Evolutionary conservation across 176 grass and related monocot species (phyloP), one percentile per base, ranked within the genome.

Genomic region (Puya raimondii): DNA sequence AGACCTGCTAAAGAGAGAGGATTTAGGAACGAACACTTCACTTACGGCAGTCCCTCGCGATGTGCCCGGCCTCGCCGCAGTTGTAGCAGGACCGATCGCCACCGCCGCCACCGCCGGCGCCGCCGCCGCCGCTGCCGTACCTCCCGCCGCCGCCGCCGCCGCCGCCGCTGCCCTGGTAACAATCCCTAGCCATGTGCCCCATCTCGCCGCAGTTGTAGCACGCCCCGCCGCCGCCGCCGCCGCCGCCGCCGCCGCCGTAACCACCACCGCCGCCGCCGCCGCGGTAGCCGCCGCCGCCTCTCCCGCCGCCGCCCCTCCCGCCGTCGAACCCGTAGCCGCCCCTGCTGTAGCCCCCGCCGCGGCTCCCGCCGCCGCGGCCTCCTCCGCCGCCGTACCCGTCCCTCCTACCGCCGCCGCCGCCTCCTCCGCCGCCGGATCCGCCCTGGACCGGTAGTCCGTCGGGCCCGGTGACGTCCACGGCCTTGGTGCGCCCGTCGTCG

Each of bases 391-490:
- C 83, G 47, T 79, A 82, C 1, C 81, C 75, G 48, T 47, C 82
- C 3, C 85, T 73, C 0, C 83, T 70, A 0, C 80, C 85, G 3
- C 76, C 82, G 0, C 88, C 81, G 0, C 88, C 80, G 1, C 76
- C 48, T 0, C 72, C 79, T 1, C 76, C 48, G 0, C 72, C 79
- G 25, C 70, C 73, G 73, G 51, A 57, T 11, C 59, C 72, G 9
- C 89, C 93, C 64, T 82, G 86, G 33, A 97, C 89, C 82, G 22
- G 81, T 67, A 89, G 85, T 79, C 94, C 89, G 69, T 97, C 94
- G 2, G 94, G 94, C 20, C 94, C 89, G 10, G 94, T 93, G 14
- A 97, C 94, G 57, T 93, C 94, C 2, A 97, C 89, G 51, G 94
- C 94, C 87, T 93, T 97, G 74, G 87, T 85, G 17, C 89, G 89